A percentile compares a stretch with the other conserved stretches of the same genome.
Conservation (phyloP, 2,329 filamentous ascomycete species). For the Ambrosiella cleistominuta region DNA sequence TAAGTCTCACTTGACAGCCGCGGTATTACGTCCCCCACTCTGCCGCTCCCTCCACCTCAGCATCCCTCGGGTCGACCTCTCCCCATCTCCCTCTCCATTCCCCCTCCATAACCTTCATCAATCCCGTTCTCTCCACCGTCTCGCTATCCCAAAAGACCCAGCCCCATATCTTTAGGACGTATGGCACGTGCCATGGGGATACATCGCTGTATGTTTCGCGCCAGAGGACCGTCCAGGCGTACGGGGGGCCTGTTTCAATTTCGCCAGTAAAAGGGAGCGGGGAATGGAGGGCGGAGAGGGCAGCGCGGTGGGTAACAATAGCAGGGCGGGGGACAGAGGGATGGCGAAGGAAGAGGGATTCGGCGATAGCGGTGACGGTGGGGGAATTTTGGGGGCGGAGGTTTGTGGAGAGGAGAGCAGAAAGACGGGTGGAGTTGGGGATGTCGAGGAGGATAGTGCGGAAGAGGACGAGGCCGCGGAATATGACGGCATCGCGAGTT, state of each 20-base stretch:
- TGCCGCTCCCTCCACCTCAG: background rate
- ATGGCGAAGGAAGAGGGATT: background rate
- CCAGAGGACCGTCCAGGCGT: constrained; percentile 10
- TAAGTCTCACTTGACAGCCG: too few species aligned
- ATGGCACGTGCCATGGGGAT: constrained; percentile 7
- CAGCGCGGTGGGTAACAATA: background rate
- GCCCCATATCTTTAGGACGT: constrained; percentile 11
- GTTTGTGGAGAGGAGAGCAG: background rate
- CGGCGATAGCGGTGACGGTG: background rate
- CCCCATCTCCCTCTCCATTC: constrained; percentile 11
- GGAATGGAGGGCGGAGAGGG: background rate
- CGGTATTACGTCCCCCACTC: background rate
- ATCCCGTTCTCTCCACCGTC: background rate
- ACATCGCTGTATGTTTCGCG: constrained; percentile 10
- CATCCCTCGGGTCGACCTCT: constrained; percentile 5
- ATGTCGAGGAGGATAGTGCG: constrained; percentile 6
- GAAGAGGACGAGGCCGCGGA: constrained; percentile 5
- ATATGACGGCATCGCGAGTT: constrained; percentile 1
- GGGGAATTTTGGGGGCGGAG: background rate
- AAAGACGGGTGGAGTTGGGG: background rate
- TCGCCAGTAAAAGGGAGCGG: constrained; percentile 10
- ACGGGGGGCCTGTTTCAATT: background rate
- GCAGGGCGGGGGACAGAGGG: constrained; percentile 1
- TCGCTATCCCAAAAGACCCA: constrained; percentile 11
- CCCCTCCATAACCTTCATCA: constrained; percentile 1